These are phyloP conservation scores for Xylariales sp. DNA, from an alignment of 2,329 filamentous ascomycete species.

Conservation along the genomic window DNA sequence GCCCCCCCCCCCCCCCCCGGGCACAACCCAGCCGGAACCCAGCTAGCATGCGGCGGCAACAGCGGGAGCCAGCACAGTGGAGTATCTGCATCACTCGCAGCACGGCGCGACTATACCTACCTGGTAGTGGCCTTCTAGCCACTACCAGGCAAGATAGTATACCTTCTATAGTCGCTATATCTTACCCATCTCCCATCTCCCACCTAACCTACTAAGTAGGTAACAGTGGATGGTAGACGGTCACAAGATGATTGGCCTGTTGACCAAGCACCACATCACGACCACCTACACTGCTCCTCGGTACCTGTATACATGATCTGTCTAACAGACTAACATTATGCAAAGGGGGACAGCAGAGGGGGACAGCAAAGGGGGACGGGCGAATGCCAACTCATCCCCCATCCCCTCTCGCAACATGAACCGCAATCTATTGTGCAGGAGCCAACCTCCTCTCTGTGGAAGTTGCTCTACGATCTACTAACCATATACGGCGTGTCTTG, in stretches of 20 bases:
- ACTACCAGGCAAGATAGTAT: too few species aligned
- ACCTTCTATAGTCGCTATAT: background rate
- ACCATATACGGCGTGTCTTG: conserved; percentile 7
- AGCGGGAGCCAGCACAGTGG: conserved; percentile 1
- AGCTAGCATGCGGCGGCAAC: conserved; percentile 3
- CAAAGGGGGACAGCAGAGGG: too few species aligned
- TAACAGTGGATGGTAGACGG: background rate
- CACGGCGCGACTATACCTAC: background rate
- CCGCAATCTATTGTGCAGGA: conserved; percentile 22
- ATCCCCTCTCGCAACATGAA: conserved; percentile 13
- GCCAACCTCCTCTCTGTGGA: background rate
- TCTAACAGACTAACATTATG: too few species aligned
- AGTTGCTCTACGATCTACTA: background rate
- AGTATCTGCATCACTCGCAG: conserved; percentile 3
- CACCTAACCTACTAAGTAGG: too few species aligned
- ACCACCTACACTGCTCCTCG: background rate
- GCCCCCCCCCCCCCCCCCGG: too few species aligned
- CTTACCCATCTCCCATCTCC: background rate
- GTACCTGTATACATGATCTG: background rate
- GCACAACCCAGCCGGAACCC: too few species aligned
- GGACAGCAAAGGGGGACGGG: too few species aligned
- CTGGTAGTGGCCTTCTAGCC: too few species aligned
- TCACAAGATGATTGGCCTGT: conserved; percentile 26
- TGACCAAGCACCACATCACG: conserved; percentile 4
- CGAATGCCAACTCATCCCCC: conserved; percentile 12